A percentile compares a stretch with the other conserved stretches of the same genome.
Conservation (phyloP, 768 basidiomycete genomes). For the Artomyces pyxidatus region DNA sequence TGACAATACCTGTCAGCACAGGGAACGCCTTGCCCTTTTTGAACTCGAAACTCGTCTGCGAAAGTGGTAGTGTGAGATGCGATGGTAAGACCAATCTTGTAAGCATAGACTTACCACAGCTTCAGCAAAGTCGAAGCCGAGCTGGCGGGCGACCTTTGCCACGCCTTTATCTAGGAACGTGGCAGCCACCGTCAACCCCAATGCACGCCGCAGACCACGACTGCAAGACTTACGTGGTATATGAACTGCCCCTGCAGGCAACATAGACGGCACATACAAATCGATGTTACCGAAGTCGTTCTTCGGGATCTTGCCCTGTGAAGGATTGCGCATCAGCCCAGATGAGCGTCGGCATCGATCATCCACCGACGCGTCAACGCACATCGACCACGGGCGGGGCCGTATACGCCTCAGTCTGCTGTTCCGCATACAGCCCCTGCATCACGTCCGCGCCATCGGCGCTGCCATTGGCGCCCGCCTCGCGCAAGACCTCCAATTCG, state of each 20-base stretch:
- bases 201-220: too few relatives aligned
- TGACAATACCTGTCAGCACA: constrained; percentile 76
- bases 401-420: constrained; percentile 76
- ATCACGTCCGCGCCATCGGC: constrained; percentile 42
- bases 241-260: constrained; percentile 80
- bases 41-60: constrained; percentile 92
- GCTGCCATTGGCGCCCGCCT: constrained; percentile 25
- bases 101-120: constrained; percentile 68
- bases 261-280: constrained; percentile 90
- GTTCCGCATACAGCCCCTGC: constrained; percentile 82
- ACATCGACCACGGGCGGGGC: constrained; percentile 78
- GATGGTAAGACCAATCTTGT: constrained; percentile 2
- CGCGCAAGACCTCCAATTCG: constrained; percentile 52
- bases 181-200: neutral
- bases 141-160: constrained; percentile 79
- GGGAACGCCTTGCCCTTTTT: constrained; percentile 86
- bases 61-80: constrained; percentile 10
- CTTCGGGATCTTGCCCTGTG: constrained; percentile 85
- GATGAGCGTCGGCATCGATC: too few relatives aligned
- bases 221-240: constrained; percentile 65
- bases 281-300: constrained; percentile 98
- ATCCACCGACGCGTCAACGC: too few relatives aligned
- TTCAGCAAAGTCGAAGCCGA: constrained; percentile 89
- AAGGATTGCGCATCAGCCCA: neutral
- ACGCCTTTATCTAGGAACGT: constrained; percentile 50